Conservation (phyloP, 139 green algal genomes). For the Tetraselmis chui region DNA sequence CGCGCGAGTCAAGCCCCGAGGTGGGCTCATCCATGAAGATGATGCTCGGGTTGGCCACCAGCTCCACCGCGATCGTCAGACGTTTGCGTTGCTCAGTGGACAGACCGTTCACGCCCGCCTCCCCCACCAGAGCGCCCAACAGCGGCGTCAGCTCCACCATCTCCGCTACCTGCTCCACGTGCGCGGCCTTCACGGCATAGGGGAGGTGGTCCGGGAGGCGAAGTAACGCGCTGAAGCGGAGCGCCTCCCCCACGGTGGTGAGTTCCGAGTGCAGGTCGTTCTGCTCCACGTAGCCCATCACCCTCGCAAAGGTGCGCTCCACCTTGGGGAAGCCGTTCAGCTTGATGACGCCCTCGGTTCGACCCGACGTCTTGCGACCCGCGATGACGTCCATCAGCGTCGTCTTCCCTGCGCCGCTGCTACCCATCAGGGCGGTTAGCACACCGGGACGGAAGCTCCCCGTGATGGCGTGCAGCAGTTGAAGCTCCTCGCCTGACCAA, state of each 20-base stretch:
- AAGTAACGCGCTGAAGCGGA: slow-evolving; percentile 36
- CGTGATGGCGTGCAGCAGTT: slow-evolving; percentile 52
- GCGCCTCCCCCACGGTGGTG: slow-evolving; percentile 43
- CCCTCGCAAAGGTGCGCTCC: background rate
- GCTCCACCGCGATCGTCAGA: slow-evolving; percentile 68
- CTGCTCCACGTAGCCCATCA: slow-evolving; percentile 17
- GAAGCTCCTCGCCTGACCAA: slow-evolving; percentile 40
- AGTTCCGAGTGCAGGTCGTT: slow-evolving; percentile 30
- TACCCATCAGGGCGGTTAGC: slow-evolving; percentile 27
- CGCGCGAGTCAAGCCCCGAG: slow-evolving; percentile 75
- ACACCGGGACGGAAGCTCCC: slow-evolving; percentile 34
- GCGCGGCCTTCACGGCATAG: slow-evolving; percentile 41
- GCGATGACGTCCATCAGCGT: slow-evolving; percentile 34
- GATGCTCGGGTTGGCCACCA: slow-evolving; percentile 56
- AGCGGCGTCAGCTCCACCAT: slow-evolving; percentile 48
- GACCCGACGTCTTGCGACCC: slow-evolving; percentile 61
- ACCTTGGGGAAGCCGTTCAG: background rate
- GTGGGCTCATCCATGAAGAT: slow-evolving; percentile 39
- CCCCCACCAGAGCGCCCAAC: slow-evolving; percentile 29
- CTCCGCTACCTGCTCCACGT: slow-evolving; percentile 38
- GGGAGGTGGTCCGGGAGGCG: slow-evolving; percentile 37
- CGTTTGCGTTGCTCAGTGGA: slow-evolving; percentile 58
- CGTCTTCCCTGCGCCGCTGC: slow-evolving; percentile 27
- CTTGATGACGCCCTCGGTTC: slow-evolving; percentile 39
- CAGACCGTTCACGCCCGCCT: slow-evolving; percentile 29